phyloP scores from a whole-genome alignment of 805 yeast species.

The Saturnispora mendoncae region DNA sequence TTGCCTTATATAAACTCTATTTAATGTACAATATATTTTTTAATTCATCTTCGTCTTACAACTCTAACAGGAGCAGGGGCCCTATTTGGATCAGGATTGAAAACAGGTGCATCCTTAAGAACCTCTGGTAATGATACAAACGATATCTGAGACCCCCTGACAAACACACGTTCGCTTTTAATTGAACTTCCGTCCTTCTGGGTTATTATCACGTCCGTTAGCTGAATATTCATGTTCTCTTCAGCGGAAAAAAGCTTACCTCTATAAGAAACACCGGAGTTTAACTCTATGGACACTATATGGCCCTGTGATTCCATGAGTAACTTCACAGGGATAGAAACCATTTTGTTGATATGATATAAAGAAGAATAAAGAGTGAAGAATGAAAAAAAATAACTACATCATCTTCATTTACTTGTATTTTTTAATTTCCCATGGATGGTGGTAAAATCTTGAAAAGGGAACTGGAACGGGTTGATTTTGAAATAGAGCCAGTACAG shows the following conservation, averaged over 20 bases:
- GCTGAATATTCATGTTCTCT: slow-evolving; percentile 89
- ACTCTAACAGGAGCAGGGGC: slow-evolving; percentile 66
- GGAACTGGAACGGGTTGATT: slow-evolving; percentile 6
- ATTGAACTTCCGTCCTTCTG: slow-evolving; percentile 65
- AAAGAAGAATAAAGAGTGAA: background rate
- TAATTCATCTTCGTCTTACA: background rate
- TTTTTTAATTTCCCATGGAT: too few relatives aligned
- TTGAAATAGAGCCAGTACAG: slow-evolving; percentile 27
- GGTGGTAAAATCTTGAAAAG: background rate
- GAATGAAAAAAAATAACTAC: background rate
- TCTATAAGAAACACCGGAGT: slow-evolving; percentile 77
- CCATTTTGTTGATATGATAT: slow-evolving; percentile 34
- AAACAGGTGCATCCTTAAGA: slow-evolving; percentile 81
- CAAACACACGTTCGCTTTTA: slow-evolving; percentile 75
- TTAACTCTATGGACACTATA: slow-evolving; percentile 69
- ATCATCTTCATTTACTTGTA: background rate
- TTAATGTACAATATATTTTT: background rate
- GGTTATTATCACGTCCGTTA: slow-evolving; percentile 74
- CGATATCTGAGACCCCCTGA: slow-evolving; percentile 85
- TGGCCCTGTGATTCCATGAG: slow-evolving; percentile 73
- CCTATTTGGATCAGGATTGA: slow-evolving; percentile 45
- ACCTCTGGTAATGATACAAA: slow-evolving; percentile 85
- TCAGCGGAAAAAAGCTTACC: slow-evolving; percentile 82
- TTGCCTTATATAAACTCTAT: background rate
- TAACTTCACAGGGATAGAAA: slow-evolving; percentile 75